phyloP scores from a whole-genome alignment of 441 rosid genomes.

The Cnidoscolus chayamansa region DNA sequence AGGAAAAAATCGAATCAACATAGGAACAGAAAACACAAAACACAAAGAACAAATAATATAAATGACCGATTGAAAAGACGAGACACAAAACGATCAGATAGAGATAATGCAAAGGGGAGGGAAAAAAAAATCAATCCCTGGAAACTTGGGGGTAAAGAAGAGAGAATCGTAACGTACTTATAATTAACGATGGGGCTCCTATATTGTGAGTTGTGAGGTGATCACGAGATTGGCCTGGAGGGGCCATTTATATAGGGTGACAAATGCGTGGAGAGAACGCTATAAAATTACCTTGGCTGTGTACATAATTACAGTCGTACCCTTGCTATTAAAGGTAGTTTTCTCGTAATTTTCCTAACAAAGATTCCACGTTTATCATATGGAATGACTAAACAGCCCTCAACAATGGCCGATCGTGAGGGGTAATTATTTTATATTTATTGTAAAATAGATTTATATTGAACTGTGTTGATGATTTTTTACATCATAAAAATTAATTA shows the following conservation, averaged over 20 bases:
- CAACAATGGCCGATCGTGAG: background rate
- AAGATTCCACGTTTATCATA: too few relatives aligned
- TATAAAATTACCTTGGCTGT: background rate
- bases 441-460: too few relatives aligned
- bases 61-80: background rate
- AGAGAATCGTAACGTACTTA: too few relatives aligned
- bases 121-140: background rate
- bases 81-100: background rate
- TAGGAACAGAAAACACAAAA: background rate
- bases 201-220: background rate
- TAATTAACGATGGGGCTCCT: background rate
- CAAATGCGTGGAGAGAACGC: background rate
- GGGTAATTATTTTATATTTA: too few relatives aligned
- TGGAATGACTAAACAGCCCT: background rate
- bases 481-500: too few relatives aligned
- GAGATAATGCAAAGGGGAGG: too few relatives aligned
- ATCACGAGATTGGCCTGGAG: too few relatives aligned
- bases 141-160: background rate
- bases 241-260: background rate
- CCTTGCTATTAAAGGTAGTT: background rate
- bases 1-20: background rate
- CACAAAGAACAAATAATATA: background rate
- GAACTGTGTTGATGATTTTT: too few relatives aligned
- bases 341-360: background rate
- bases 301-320: constrained; percentile 1